Evolutionary conservation across 352 stramenopile species (phyloP).

Genomic region (Phytophthora litchii): DNA sequence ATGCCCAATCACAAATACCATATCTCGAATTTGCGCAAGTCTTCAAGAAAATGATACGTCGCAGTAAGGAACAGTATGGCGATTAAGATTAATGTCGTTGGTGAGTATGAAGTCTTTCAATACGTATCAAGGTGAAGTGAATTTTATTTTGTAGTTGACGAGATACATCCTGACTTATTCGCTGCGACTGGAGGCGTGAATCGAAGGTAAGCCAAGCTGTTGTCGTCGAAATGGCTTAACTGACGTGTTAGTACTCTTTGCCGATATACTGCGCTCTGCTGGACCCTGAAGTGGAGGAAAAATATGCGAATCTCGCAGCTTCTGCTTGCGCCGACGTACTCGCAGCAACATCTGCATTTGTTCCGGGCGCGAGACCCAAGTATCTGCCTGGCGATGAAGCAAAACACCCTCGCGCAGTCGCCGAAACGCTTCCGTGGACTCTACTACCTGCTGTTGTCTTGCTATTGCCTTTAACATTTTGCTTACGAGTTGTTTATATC

Average conservation of each 20-base stretch:
- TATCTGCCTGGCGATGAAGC: slow-evolving; percentile 23
- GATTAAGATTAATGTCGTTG: slow-evolving; percentile 1
- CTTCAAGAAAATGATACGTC: slow-evolving; percentile 1
- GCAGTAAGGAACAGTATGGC: background rate
- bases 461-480: slow-evolving; percentile 34
- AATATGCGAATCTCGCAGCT: slow-evolving; percentile 2
- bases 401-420: slow-evolving; percentile 15
- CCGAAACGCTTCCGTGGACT: slow-evolving; percentile 30
- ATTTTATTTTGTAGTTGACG: background rate
- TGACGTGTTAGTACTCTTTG: slow-evolving; percentile 3
- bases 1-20: slow-evolving; percentile 8
- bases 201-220: slow-evolving; percentile 9
- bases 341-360: slow-evolving; percentile 29
- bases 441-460: slow-evolving; percentile 41
- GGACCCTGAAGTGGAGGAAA: slow-evolving; percentile 10
- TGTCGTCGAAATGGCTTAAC: background rate
- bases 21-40: slow-evolving; percentile 10
- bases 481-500: slow-evolving; percentile 31
- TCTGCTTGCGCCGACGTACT: slow-evolving; percentile 21
- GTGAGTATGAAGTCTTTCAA: slow-evolving; percentile 8
- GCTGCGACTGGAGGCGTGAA: slow-evolving; percentile 12
- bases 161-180: slow-evolving; percentile 6
- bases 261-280: background rate
- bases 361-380: slow-evolving; percentile 23
- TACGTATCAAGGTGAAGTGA: background rate